Conservation (phyloP, 805 yeast genomes). For the Naumovozyma baii region DNA sequence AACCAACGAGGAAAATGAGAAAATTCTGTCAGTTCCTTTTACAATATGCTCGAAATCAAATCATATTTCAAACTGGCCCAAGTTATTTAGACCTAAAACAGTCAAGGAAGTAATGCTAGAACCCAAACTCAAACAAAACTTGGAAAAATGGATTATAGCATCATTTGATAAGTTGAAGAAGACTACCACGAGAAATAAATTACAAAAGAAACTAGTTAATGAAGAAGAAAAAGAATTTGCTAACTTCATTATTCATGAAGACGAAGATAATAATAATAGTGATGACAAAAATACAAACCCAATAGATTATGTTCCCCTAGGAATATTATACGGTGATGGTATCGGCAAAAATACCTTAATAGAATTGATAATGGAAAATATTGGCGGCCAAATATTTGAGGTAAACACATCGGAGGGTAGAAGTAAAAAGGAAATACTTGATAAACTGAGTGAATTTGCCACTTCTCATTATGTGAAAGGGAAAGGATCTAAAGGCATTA, state of each 20-base stretch:
- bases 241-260: slow-evolving; percentile 31
- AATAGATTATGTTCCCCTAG: slow-evolving; percentile 45
- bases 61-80: slow-evolving; percentile 20
- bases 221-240: slow-evolving; percentile 15
- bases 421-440: slow-evolving; percentile 58
- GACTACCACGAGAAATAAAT: slow-evolving; percentile 28
- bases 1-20: not conserved
- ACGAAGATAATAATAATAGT: slow-evolving; percentile 6
- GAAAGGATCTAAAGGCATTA: slow-evolving; percentile 44
- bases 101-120: slow-evolving; percentile 27
- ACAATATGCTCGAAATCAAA: slow-evolving; percentile 1
- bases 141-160: slow-evolving; percentile 26
- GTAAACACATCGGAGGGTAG: slow-evolving; percentile 67
- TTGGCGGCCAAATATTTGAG: slow-evolving; percentile 70
- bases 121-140: slow-evolving; percentile 10
- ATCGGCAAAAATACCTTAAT: slow-evolving; percentile 72
- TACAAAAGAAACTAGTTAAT: slow-evolving; percentile 12
- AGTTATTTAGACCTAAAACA: slow-evolving; percentile 24
- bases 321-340: slow-evolving; percentile 64
- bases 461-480: slow-evolving; percentile 73
- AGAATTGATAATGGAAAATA: slow-evolving; percentile 51
- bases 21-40: not conserved
- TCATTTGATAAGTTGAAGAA: slow-evolving; percentile 30
- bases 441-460: slow-evolving; percentile 63
- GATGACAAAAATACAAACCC: slow-evolving; percentile 3